Conservation (phyloP, 2,329 filamentous ascomycete species). For the Cladobotryum protrusum region DNA sequence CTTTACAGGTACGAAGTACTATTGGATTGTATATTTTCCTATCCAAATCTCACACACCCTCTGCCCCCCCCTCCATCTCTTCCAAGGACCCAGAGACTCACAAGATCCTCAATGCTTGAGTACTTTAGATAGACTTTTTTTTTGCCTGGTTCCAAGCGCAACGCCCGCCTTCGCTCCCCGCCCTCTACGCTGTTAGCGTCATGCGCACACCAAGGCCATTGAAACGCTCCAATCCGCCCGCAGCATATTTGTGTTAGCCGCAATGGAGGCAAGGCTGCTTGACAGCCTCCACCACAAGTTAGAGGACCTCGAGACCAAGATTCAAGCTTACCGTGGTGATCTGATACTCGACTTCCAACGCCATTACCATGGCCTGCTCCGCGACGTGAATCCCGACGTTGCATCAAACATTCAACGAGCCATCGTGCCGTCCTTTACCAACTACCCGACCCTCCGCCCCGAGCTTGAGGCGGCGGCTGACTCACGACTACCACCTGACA, state of each 20-base stretch:
- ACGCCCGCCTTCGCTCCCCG: slow-evolving; percentile 11
- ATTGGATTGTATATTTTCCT: too few species aligned
- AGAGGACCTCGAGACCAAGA: slow-evolving; percentile 50
- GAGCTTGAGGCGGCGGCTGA: slow-evolving; percentile 29
- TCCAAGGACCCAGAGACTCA: neutral
- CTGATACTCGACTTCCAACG: slow-evolving; percentile 52
- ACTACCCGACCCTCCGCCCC: slow-evolving; percentile 41
- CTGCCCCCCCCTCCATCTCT: slow-evolving; percentile 1
- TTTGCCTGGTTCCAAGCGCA: slow-evolving; percentile 7
- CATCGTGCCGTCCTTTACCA: slow-evolving; percentile 38
- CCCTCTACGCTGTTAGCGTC: slow-evolving; percentile 17
- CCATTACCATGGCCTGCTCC: slow-evolving; percentile 46
- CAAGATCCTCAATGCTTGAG: slow-evolving; percentile 1
- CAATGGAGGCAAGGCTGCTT: slow-evolving; percentile 40
- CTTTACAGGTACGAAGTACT: too few species aligned
- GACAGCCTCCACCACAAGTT: slow-evolving; percentile 49
- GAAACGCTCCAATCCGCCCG: slow-evolving; percentile 24
- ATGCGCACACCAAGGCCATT: slow-evolving; percentile 30
- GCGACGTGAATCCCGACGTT: slow-evolving; percentile 39
- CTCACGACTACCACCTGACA: slow-evolving; percentile 24
- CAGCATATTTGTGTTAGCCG: slow-evolving; percentile 26
- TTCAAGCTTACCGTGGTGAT: slow-evolving; percentile 50
- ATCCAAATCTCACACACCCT: too few species aligned
- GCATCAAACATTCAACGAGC: slow-evolving; percentile 40
- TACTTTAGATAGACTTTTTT: slow-evolving; percentile 10